Conservation (phyloP, 2,329 filamentous ascomycete genomes). For the Apiospora koreana region DNA sequence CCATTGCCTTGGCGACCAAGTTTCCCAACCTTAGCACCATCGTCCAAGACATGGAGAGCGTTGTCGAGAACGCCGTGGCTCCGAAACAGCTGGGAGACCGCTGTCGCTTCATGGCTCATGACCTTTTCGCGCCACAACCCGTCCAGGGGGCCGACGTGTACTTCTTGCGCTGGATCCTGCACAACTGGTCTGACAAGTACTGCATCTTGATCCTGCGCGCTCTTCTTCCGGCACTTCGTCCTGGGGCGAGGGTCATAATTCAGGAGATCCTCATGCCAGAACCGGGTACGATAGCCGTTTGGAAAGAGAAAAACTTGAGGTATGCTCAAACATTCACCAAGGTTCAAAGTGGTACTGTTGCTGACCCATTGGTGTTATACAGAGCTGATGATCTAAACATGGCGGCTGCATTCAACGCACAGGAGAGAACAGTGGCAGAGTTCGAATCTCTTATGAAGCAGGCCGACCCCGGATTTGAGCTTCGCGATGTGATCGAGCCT, state of each 20-base stretch:
- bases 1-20: conserved; percentile 15
- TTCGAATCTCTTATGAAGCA: background rate
- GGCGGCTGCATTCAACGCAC: background rate
- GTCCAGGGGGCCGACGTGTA: conserved; percentile 40
- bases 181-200: conserved; percentile 47
- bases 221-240: conserved; percentile 41
- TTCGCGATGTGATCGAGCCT: background rate
- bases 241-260: conserved; percentile 23
- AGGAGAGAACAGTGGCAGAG: background rate
- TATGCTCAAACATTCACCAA: background rate
- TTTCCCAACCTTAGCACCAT: conserved; percentile 18
- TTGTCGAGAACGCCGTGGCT: conserved; percentile 16
- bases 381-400: background rate
- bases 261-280: background rate
- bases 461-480: background rate
- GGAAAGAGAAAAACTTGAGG: background rate
- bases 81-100: conserved; percentile 31
- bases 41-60: conserved; percentile 31
- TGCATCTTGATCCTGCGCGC: conserved; percentile 34
- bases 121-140: conserved; percentile 23
- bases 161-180: conserved; percentile 47
- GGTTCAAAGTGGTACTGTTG: background rate
- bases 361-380: background rate
- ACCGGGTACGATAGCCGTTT: background rate
- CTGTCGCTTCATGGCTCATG: conserved; percentile 23